Base-by-base conservation (phyloP, 163 green algal species). In the Prototheca wickerhamii region DNA sequence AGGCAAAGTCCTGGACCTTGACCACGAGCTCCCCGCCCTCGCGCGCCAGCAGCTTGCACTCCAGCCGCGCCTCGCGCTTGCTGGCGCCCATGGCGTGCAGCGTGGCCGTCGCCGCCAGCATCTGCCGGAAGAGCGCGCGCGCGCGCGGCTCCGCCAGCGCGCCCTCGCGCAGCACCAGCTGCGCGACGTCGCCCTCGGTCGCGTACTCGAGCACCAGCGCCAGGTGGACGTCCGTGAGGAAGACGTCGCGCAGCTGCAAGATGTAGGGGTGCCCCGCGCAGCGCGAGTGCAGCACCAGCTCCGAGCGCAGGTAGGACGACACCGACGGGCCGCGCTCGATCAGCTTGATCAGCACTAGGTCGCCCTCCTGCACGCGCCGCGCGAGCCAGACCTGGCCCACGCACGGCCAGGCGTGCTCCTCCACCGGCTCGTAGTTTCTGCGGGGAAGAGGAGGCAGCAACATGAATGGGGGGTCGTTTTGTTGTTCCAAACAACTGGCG, bases 121-220 rank as follows among this genome's bases (percentile, higher is more conserved):
- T 69, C 67, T 91, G 84, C 63, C 87, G 79, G 62, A 91, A 91
- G 55, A 28, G 58, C 40, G 46, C 80, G 50, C 50, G 28, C 43
- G 50, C 29, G 3, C 60, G 21, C 6, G 60, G 20, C 31, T 67
- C 60, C 32, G 64, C 54, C 31, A 79, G 63, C 15, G 46, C 29
- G n/a, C 60, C 65, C 23, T 76, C 69, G 15, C 49, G 52, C 18
- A 82, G 69, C 46, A 84, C 74, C 35, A 73, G 80, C 23, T 79
- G 62, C 23, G 80, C 71, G 63, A 86, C 59, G 69, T 86, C 76
- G 4, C 78, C 76, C 2, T 73, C 82, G 0, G 61, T 53, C 8
- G 77, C 73, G 61, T 77, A 83, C 72, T 86, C 82, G 71, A 87
- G 81, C 28, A 86, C 80, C 31, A 89, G 85, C 2, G 76, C 81